Conservation (phyloP, 371 early-diverging fungal species). For the Lichtheimia ramosa region DNA sequence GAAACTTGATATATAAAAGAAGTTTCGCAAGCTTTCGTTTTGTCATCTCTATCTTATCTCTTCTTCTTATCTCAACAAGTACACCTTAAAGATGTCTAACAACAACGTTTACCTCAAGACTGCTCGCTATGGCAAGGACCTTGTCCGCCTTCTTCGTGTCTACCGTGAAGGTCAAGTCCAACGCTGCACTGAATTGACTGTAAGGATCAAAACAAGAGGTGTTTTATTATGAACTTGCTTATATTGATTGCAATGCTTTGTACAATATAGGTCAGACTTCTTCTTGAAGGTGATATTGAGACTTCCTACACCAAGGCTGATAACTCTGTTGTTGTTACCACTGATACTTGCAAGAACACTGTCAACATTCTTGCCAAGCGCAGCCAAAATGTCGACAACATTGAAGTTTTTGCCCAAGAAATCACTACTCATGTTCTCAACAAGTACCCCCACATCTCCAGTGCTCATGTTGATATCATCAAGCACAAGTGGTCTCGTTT, state of each 20-base stretch:
- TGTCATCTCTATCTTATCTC: constrained; percentile 2
- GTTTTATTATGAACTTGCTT: too few species aligned
- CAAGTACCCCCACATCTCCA: constrained; percentile 70
- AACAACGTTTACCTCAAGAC: constrained; percentile 55
- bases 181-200: constrained; percentile 77
- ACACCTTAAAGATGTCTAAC: constrained; percentile 6
- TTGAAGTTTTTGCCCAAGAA: constrained; percentile 76
- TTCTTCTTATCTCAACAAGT: constrained; percentile 3
- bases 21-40: not conserved
- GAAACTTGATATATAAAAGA: too few species aligned
- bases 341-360: constrained; percentile 84
- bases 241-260: not conserved
- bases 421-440: constrained; percentile 71
- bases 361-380: constrained; percentile 77
- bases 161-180: constrained; percentile 66
- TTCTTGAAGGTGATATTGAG: constrained; percentile 77
- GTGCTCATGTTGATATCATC: constrained; percentile 71
- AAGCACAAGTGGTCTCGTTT: constrained; percentile 81
- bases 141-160: constrained; percentile 78
- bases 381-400: constrained; percentile 66
- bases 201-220: constrained; percentile 14
- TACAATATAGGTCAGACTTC: constrained; percentile 50
- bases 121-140: constrained; percentile 77
- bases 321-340: constrained; percentile 61
- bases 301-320: constrained; percentile 82